Evolutionary conservation across 257 asterid genomes (phyloP).

Genomic region (Pogostemon cablin): DNA sequence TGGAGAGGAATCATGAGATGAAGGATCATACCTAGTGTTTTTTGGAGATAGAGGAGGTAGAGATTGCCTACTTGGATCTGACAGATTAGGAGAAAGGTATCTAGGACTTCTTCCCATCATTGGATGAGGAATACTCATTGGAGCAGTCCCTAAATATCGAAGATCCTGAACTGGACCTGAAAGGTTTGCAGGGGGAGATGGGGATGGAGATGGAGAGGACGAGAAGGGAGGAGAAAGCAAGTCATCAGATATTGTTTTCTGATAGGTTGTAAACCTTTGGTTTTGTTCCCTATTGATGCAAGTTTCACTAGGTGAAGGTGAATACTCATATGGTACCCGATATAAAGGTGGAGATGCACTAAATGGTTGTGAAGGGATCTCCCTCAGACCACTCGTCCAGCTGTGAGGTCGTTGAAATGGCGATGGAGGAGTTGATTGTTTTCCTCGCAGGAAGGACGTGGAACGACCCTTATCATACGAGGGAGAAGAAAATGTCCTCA

Average conservation of each 20-base stretch:
- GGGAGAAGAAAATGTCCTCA: conserved; percentile 68
- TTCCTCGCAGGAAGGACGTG: conserved; percentile 60
- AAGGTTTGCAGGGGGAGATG: conserved; percentile 74
- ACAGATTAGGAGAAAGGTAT: conserved; percentile 80
- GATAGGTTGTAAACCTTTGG: conserved; percentile 53
- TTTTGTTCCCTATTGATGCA: conserved; percentile 50
- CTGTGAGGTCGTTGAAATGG: conserved; percentile 87
- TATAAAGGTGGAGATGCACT: conserved; percentile 75
- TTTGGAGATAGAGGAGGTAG: conserved; percentile 93
- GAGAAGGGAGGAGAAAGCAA: conserved; percentile 94
- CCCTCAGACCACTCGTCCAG: conserved; percentile 91
- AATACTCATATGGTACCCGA: conserved; percentile 61
- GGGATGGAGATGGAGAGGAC: conserved; percentile 87
- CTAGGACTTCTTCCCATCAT: conserved; percentile 75
- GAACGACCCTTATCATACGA: conserved; percentile 53
- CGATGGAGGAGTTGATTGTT: conserved; percentile 49
- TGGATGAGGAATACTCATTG: conserved; percentile 90
- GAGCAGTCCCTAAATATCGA: conserved; percentile 71
- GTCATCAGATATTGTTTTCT: conserved; percentile 54
- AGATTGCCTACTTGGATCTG: conserved; percentile 80
- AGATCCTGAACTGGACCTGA: conserved; percentile 49
- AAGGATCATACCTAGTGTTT: conserved; percentile 62
- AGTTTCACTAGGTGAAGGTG: conserved; percentile 60
- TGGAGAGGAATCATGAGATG: conserved; percentile 86
- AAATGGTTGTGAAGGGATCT: conserved; percentile 48